Base-by-base conservation (phyloP, 2,329 filamentous ascomycete species). In the Aspergillus oerlinghausenensis region DNA sequence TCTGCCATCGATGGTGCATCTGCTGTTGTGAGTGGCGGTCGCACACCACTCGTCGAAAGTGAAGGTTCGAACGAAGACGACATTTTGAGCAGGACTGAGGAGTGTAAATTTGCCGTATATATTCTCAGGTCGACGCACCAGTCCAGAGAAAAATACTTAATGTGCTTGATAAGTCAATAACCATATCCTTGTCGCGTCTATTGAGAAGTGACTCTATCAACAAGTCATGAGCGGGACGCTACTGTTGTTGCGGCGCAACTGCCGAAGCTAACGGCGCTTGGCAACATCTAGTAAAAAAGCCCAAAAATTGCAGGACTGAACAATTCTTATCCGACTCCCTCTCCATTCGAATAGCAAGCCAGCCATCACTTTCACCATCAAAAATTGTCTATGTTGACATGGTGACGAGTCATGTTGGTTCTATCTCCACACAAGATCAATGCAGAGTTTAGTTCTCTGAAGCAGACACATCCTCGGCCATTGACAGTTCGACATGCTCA, bases 1-100 rank as follows among this genome's bases (percentile, higher is more conserved):
- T 86, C 84, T 32, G 83, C 83, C 82, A 86, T 84, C 43, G 82
- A 84, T 10, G 81, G 80, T 52, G 77, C 81, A 64, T 81, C 79
- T 50, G 81, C 78, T 14, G 73, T 73, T 49, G 79, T 74, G 42
- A 81, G 73, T 7, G 80, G 80, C 50, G 79, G 79, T 65, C 81
- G 76, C 73, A 80, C 76, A 52, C 75, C 77, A 62, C 78, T 81
- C 49, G 79, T 79, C 28, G 81, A 83, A 56, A 84, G 76, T 0
- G 83, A 84, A 1, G 80, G 79, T 63, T 85, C 82, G 59, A 86
- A 86, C 57, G 82, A 79, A 51, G 72, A 77, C 50, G 73, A 69
- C 68, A 72, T 71, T 23, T 6, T 62, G 21, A 47, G 42, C 6
- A 42, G 21, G 38, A 9, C 32, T 35, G 11, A 17, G 32, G n/a